A percentile compares a stretch with the other conserved stretches of the same genome.
These are phyloP conservation scores for Claviceps paspali DNA, from an alignment of 2,329 filamentous ascomycete species.

Conservation along the genomic window DNA sequence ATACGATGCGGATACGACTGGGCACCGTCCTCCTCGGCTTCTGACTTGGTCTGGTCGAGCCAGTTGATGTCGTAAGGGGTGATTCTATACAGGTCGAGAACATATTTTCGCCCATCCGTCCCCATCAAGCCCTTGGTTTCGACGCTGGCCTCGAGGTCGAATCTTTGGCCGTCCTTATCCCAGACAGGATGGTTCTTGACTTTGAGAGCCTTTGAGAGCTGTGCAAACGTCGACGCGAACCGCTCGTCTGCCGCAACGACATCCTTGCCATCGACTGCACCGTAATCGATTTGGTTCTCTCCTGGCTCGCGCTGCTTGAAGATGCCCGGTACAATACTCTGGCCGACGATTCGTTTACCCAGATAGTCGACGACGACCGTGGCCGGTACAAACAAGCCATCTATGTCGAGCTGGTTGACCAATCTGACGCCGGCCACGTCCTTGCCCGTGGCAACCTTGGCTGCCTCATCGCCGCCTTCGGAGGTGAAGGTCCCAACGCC, in stretches of 20 bases:
- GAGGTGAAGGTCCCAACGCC: conserved; percentile 94
- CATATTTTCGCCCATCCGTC: conserved; percentile 91
- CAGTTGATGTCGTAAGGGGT: conserved; percentile 83
- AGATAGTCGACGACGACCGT: conserved; percentile 95
- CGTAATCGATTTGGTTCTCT: conserved; percentile 98
- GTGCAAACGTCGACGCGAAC: conserved; percentile 72
- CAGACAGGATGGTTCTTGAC: conserved; percentile 94
- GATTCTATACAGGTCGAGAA: conserved; percentile 90
- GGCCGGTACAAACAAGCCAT: conserved; percentile 84
- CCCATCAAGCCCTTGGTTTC: conserved; percentile 97
- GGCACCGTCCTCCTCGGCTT: conserved; percentile 25
- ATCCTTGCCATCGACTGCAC: conserved; percentile 93
- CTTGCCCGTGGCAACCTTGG: conserved; percentile 88
- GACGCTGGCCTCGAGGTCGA: conserved; percentile 87
- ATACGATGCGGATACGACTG: conserved; percentile 81
- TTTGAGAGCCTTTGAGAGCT: conserved; percentile 77
- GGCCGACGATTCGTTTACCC: conserved; percentile 90
- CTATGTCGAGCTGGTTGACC: conserved; percentile 94
- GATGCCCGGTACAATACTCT: conserved; percentile 96
- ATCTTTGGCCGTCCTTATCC: conserved; percentile 87
- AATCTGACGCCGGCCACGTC: conserved; percentile 87
- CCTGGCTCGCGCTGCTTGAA: conserved; percentile 97
- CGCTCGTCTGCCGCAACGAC: conserved; percentile 80
- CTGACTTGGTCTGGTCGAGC: conserved; percentile 58
- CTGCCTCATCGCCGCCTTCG: conserved; percentile 92